Evolutionary conservation across 192 early-diverging fungal species (phyloP).

Genomic region (Coemansia sp.): DNA sequence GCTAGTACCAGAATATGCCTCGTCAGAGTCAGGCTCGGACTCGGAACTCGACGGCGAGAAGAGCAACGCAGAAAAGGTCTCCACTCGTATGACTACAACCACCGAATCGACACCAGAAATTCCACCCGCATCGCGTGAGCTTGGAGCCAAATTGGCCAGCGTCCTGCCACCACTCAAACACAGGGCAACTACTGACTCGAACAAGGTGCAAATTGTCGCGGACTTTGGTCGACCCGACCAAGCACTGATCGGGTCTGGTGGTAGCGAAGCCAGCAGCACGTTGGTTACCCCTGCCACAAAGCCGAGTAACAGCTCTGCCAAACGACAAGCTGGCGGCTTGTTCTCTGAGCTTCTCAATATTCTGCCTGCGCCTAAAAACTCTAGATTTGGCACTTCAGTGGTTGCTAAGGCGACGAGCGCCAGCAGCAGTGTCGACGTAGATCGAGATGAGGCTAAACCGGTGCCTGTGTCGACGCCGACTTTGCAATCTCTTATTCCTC

Average conservation of each 20-base stretch:
- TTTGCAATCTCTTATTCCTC: conserved; percentile 29
- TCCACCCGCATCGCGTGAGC: neutral
- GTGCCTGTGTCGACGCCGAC: neutral
- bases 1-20: conserved; percentile 41
- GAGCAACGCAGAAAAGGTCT: neutral
- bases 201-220: conserved; percentile 30
- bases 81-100: neutral
- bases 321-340: conserved; percentile 14
- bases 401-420: neutral
- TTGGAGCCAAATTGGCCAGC: conserved; percentile 33
- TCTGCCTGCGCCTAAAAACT: conserved; percentile 49
- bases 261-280: neutral
- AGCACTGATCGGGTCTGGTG: neutral
- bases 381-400: neutral
- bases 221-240: conserved; percentile 19
- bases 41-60: conserved; percentile 17
- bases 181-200: neutral
- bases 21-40: conserved; percentile 30
- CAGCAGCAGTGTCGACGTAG: neutral
- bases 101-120: neutral
- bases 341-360: conserved; percentile 47
- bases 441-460: neutral
- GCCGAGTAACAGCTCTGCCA: neutral
- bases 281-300: neutral
- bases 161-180: conserved; percentile 36